A percentile compares a stretch with the other conserved stretches of the same genome.
Conservation (phyloP, 1,139 yeast genomes). For the Candida glucosophila region DNA sequence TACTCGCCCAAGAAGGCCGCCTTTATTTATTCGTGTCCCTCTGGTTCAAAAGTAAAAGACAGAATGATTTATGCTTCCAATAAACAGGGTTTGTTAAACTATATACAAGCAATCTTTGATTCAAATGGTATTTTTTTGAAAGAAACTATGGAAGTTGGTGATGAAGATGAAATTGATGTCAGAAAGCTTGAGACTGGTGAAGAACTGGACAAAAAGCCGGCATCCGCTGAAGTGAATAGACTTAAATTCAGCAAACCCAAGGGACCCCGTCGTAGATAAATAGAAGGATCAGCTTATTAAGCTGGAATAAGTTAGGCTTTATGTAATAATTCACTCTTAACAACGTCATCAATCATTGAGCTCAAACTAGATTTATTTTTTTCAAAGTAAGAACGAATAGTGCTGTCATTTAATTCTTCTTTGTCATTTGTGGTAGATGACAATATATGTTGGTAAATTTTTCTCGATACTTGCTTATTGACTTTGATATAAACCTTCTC, state of each 20-base stretch:
- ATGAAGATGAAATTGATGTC: constrained; percentile 54
- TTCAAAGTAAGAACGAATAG: constrained; percentile 12
- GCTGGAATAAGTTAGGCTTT: not conserved
- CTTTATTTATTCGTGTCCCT: constrained; percentile 83
- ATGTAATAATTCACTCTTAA: constrained; percentile 11
- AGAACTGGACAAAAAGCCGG: constrained; percentile 8
- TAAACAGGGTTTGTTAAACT: constrained; percentile 55
- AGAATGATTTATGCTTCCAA: constrained; percentile 90
- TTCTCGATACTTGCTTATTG: constrained; percentile 32
- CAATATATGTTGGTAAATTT: constrained; percentile 31
- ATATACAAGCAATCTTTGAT: constrained; percentile 29
- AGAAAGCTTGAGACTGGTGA: constrained; percentile 15
- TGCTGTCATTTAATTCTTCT: constrained; percentile 5
- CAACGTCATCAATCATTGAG: constrained; percentile 15
- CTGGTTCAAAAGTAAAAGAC: constrained; percentile 81
- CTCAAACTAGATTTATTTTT: constrained; percentile 11
- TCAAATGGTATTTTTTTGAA: constrained; percentile 17
- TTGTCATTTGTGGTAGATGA: constrained; percentile 6
- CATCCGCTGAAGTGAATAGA: constrained; percentile 8
- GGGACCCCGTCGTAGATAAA: constrained; percentile 44
- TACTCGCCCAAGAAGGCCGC: constrained; percentile 23
- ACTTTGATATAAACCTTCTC: constrained; percentile 28
- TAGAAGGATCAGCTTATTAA: not conserved
- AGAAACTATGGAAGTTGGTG: constrained; percentile 58
- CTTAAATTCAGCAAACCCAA: constrained; percentile 44